A percentile compares a stretch with the other conserved stretches of the same genome.
Conservation (phyloP, 176 grass and related monocot species). For the Urochloa ruziziensis region DNA sequence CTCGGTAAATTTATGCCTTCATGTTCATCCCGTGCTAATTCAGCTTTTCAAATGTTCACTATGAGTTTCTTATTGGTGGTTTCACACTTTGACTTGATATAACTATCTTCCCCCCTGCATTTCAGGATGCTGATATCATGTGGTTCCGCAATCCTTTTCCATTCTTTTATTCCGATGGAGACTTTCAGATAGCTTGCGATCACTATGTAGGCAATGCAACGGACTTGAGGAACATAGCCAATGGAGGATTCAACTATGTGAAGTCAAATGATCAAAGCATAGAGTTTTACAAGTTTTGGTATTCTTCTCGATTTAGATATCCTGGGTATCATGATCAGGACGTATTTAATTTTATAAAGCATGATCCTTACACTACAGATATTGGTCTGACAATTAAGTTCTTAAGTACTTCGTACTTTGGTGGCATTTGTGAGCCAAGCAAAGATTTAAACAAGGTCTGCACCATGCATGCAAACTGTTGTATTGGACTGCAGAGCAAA, state of each 20-base stretch:
- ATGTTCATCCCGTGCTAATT: not conserved
- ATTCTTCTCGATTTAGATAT: constrained; percentile 58
- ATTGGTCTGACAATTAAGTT: constrained; percentile 71
- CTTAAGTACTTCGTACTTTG: constrained; percentile 71
- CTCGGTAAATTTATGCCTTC: constrained; percentile 46
- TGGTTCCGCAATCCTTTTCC: constrained; percentile 84
- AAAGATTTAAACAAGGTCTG: constrained; percentile 65
- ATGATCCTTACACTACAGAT: constrained; percentile 44
- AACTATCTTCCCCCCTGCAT: constrained; percentile 6
- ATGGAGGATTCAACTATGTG: constrained; percentile 84
- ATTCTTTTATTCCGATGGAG: constrained; percentile 55
- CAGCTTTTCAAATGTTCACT: not conserved
- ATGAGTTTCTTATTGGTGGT: not conserved
- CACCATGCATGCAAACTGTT: constrained; percentile 83
- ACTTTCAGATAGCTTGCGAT: constrained; percentile 80
- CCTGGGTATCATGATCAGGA: constrained; percentile 77
- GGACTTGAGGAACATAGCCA: constrained; percentile 65
- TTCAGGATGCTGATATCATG: constrained; percentile 84
- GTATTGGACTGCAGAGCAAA: constrained; percentile 69
- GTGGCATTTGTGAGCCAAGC: constrained; percentile 75
- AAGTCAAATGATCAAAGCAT: constrained; percentile 72
- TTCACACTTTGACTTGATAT: constrained; percentile 37
- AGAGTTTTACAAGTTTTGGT: constrained; percentile 85
- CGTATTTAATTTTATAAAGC: constrained; percentile 77
- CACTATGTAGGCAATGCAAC: constrained; percentile 68